A percentile compares a stretch with the other conserved stretches of the same genome.
These are phyloP conservation scores for Carex myosuroides DNA, from an alignment of 176 grass and related monocot genomes.

Conservation along the genomic window DNA sequence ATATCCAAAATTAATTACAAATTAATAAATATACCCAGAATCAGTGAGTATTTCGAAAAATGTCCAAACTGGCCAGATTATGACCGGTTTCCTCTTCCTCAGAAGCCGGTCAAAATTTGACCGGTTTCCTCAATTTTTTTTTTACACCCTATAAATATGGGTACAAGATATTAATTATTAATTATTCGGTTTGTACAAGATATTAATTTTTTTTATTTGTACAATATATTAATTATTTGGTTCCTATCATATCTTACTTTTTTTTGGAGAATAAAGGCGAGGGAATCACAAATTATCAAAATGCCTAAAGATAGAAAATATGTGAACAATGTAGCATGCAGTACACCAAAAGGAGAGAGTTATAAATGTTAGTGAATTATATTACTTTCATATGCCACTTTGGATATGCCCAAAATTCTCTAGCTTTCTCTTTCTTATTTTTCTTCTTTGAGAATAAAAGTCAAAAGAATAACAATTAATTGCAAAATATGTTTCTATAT, in stretches of 20 bases:
- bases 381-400: not conserved
- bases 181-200: too few species aligned
- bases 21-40: too few species aligned
- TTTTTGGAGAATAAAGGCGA: slow-evolving; percentile 25
- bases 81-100: too few species aligned
- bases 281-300: not conserved
- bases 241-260: slow-evolving; percentile 2
- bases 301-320: not conserved
- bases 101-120: too few species aligned
- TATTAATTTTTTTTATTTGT: too few species aligned
- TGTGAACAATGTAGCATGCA: slow-evolving; percentile 1
- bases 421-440: not conserved
- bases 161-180: too few species aligned
- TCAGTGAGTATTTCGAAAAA: too few species aligned
- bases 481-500: not conserved
- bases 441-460: not conserved
- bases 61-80: too few species aligned
- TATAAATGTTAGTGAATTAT: not conserved
- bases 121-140: too few species aligned
- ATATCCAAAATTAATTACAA: too few species aligned
- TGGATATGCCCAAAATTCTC: not conserved
- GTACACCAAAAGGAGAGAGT: not conserved
- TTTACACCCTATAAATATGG: too few species aligned
- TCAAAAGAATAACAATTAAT: not conserved
- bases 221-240: slow-evolving; percentile 1